Evolutionary conservation across 2,329 filamentous ascomycete species (phyloP).

Genomic region (Aspergillus eucalypticola): DNA sequence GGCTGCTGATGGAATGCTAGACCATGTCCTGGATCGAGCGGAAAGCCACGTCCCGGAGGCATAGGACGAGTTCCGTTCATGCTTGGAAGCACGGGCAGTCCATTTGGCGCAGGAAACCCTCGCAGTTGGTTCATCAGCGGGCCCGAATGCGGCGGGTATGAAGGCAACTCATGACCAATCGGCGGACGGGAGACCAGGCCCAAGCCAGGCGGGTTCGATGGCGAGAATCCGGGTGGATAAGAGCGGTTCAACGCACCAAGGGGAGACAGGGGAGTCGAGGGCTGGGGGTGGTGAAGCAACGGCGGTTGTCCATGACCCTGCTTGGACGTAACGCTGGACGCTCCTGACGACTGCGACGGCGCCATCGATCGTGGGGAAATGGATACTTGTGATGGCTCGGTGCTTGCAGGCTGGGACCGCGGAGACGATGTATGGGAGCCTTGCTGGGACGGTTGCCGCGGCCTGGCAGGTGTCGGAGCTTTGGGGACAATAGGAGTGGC

Average conservation of each 20-base stretch:
- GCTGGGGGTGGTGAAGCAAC: conserved; percentile 59
- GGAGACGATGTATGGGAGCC: conserved; percentile 69
- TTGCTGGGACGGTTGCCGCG: conserved; percentile 77
- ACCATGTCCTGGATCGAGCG: conserved; percentile 48
- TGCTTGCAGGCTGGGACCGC: conserved; percentile 48
- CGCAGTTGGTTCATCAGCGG: conserved; percentile 58
- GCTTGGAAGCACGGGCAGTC: conserved; percentile 58
- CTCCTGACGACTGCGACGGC: conserved; percentile 66
- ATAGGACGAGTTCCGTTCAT: conserved; percentile 64
- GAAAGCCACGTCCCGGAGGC: conserved; percentile 56
- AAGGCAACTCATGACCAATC: conserved; percentile 55
- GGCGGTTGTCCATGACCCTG: conserved; percentile 58
- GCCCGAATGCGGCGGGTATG: conserved; percentile 55
- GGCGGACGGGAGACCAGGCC: conserved; percentile 54
- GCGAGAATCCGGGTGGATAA: conserved; percentile 52
- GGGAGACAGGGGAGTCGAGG: conserved; percentile 64
- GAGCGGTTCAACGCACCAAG: conserved; percentile 63
- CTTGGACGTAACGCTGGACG: conserved; percentile 62
- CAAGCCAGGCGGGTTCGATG: conserved; percentile 57
- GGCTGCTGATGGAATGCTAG: conserved; percentile 49
- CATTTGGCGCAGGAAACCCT: conserved; percentile 53
- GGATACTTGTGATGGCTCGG: conserved; percentile 64
- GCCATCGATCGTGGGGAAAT: conserved; percentile 62
- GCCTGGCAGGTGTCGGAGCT: conserved; percentile 74
- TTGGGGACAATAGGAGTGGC: conserved; percentile 83